A percentile compares a stretch with the other conserved stretches of the same genome.
Evolutionary conservation across 169 alveolate genomes (phyloP).

Genomic region (Plasmodium gonderi): DNA sequence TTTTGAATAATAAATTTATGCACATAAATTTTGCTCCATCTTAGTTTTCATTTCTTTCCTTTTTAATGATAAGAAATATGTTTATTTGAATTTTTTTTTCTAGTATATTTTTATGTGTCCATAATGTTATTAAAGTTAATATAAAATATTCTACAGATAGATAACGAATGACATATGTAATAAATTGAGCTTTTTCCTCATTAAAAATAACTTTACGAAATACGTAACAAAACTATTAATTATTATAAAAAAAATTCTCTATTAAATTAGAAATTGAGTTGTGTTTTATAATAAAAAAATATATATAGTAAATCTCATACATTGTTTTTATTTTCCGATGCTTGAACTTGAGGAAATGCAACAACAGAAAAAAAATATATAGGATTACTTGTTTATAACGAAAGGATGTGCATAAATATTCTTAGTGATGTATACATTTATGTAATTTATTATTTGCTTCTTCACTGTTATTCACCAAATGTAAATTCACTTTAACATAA

Average conservation of each 20-base stretch:
- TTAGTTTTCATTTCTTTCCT: not conserved
- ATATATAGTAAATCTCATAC: not conserved
- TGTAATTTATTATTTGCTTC: not conserved
- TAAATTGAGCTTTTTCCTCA: not conserved
- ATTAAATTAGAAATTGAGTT: not conserved
- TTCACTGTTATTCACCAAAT: not conserved
- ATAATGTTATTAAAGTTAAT: not conserved
- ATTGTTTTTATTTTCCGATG: not conserved
- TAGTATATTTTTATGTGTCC: not conserved
- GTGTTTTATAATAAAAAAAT: not conserved
- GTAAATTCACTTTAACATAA: not conserved
- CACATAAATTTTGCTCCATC: not conserved
- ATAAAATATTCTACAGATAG: not conserved
- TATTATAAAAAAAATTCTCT: not conserved
- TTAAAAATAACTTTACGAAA: not conserved
- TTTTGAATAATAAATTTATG: constrained; percentile 6
- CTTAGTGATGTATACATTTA: not conserved
- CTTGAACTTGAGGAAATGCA: not conserved
- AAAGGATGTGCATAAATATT: not conserved
- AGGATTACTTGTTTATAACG: not conserved
- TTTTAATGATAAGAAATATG: constrained; percentile 1
- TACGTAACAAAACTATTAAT: not conserved
- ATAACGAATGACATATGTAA: not conserved
- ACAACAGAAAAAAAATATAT: not conserved
- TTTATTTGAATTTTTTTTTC: constrained; percentile 23